These are phyloP conservation scores for Nemophila menziesii DNA, from an alignment of 257 asterid species.

Conservation along the genomic window DNA sequence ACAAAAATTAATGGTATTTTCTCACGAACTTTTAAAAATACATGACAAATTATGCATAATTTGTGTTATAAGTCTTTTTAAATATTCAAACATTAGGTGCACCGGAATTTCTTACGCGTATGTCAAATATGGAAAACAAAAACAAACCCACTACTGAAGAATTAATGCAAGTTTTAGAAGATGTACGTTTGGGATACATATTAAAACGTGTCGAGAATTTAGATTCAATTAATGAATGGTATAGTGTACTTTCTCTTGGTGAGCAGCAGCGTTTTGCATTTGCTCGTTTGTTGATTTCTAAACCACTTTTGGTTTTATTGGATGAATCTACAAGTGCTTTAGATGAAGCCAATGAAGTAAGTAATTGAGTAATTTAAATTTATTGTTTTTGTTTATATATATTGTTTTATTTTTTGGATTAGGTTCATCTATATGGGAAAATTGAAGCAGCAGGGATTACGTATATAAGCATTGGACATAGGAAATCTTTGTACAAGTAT, in stretches of 20 bases:
- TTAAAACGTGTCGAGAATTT: conserved; percentile 44
- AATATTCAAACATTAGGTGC: conserved; percentile 35
- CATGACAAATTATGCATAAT: neutral
- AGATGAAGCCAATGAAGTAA: conserved; percentile 82
- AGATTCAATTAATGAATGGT: conserved; percentile 61
- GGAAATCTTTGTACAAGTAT: conserved; percentile 43
- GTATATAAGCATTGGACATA: conserved; percentile 62
- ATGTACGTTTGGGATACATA: conserved; percentile 48
- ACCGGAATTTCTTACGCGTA: conserved; percentile 27
- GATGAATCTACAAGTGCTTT: conserved; percentile 86
- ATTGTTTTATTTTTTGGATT: no score
- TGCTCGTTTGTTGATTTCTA: conserved; percentile 68
- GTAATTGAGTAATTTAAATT: no score
- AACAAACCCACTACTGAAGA: conserved; percentile 56
- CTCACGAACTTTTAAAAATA: neutral
- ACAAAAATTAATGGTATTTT: conserved; percentile 37
- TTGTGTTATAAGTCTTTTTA: neutral
- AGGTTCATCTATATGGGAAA: conserved; percentile 52
- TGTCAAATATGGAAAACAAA: conserved; percentile 14
- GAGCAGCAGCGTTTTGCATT: conserved; percentile 87
- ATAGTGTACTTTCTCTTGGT: conserved; percentile 77
- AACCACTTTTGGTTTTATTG: conserved; percentile 50
- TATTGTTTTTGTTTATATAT: neutral
- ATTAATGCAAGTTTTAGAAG: conserved; percentile 46
- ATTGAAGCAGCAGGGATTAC: conserved; percentile 61